These are phyloP conservation scores for Herpetospermum pedunculosum DNA, from an alignment of 306 rosid genomes.

Conservation along the genomic window DNA sequence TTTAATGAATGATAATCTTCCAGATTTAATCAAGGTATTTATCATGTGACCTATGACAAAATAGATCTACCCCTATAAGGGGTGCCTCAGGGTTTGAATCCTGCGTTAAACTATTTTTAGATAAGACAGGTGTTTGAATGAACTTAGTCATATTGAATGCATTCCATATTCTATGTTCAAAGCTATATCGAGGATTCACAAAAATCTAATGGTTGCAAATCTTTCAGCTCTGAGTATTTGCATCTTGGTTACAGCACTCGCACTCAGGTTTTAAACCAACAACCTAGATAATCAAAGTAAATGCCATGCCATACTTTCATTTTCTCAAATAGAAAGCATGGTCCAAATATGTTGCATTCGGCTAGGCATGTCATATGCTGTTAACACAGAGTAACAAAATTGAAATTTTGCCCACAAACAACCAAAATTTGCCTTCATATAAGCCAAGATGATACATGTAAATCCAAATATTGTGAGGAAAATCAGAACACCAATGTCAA, in stretches of 20 bases:
- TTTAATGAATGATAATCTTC: not conserved
- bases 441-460: not conserved
- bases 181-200: not conserved
- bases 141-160: not conserved
- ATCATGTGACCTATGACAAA: not conserved
- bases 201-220: not conserved
- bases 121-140: not conserved
- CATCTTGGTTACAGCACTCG: not conserved
- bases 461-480: not conserved
- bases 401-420: not conserved
- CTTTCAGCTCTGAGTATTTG: not conserved
- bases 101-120: not conserved
- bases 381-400: not conserved
- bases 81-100: not conserved
- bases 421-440: not conserved
- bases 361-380: not conserved
- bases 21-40: not conserved
- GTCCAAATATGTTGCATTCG: not conserved
- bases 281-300: not conserved
- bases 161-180: not conserved
- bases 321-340: not conserved
- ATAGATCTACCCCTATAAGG: not conserved
- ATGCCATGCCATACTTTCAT: not conserved
- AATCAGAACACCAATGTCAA: not conserved
- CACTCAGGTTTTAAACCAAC: not conserved